These are phyloP conservation scores for Pseudotulostoma volvatum DNA, from an alignment of 495 filamentous ascomycete species.

Conservation along the genomic window DNA sequence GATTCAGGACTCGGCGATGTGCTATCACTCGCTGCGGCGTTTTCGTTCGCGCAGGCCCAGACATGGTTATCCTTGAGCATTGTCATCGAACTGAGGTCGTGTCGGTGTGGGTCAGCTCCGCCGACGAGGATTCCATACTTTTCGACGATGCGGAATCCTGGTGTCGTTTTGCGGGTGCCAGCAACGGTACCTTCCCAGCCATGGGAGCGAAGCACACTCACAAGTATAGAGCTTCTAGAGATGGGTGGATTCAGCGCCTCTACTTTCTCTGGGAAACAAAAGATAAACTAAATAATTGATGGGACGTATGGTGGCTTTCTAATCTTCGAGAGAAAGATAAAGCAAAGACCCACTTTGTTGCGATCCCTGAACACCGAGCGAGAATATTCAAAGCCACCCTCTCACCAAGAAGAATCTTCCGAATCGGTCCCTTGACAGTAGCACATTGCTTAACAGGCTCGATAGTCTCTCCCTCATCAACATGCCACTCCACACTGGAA, in stretches of 20 bases:
- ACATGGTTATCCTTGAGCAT: conserved; percentile 99
- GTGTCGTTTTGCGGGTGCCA: conserved; percentile 91
- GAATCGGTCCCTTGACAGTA: conserved; percentile 72
- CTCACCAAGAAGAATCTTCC: conserved; percentile 79
- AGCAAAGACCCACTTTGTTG: conserved; percentile 39
- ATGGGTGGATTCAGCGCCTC: background rate
- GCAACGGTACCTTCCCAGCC: conserved; percentile 77
- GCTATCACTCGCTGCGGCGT: background rate
- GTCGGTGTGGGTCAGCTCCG: conserved; percentile 77
- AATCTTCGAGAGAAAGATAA: conserved; percentile 1
- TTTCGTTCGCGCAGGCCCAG: conserved; percentile 53
- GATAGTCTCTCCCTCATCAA: conserved; percentile 56
- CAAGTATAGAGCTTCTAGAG: conserved; percentile 24
- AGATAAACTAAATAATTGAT: background rate
- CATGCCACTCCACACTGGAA: conserved; percentile 65
- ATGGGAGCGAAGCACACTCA: conserved; percentile 35
- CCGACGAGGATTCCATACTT: conserved; percentile 96
- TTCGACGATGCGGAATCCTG: conserved; percentile 87
- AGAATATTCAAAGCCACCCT: conserved; percentile 85
- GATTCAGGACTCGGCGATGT: conserved; percentile 6
- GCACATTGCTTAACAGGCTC: conserved; percentile 44
- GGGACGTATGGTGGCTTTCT: too few species aligned
- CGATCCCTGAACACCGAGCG: conserved; percentile 83
- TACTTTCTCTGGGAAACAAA: background rate
- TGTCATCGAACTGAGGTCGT: conserved; percentile 84